A percentile compares a stretch with the other conserved stretches of the same genome.
Evolutionary conservation across 108 stramenopile genomes (phyloP).

Genomic region (Seminavis robusta): DNA sequence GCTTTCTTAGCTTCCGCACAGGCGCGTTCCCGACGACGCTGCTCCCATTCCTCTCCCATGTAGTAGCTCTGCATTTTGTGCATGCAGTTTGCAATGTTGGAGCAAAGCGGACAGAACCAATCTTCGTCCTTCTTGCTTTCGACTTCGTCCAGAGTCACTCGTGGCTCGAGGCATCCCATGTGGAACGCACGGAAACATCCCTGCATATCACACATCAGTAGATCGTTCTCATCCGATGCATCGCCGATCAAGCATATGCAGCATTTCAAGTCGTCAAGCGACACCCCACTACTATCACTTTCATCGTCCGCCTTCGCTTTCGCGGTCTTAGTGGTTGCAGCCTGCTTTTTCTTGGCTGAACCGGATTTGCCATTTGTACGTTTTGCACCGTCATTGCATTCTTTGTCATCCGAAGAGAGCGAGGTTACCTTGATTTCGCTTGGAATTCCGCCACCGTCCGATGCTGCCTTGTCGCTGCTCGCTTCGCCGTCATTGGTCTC

Average conservation of each 20-base stretch:
- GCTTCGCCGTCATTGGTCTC: too few species aligned
- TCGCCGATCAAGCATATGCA: slow-evolving; percentile 61
- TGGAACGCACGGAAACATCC: slow-evolving; percentile 82
- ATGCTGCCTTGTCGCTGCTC: too few species aligned
- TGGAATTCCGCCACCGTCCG: too few species aligned
- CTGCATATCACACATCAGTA: slow-evolving; percentile 40
- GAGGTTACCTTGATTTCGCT: too few species aligned
- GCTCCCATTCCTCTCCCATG: slow-evolving; percentile 52
- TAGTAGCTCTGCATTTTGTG: slow-evolving; percentile 54
- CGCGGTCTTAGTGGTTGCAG: too few species aligned
- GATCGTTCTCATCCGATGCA: slow-evolving; percentile 45
- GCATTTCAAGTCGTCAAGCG: slow-evolving; percentile 69
- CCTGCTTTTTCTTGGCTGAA: slow-evolving; percentile 3
- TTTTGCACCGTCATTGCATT: too few species aligned
- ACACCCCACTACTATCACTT: slow-evolving; percentile 52
- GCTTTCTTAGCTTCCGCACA: too few species aligned
- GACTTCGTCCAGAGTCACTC: slow-evolving; percentile 38
- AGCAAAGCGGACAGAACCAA: slow-evolving; percentile 86
- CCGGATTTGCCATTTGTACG: not conserved
- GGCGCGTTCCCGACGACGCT: not conserved
- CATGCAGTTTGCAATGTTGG: slow-evolving; percentile 32
- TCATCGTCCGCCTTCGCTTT: slow-evolving; percentile 15
- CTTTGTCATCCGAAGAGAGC: not conserved
- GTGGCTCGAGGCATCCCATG: slow-evolving; percentile 71
- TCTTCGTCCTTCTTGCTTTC: slow-evolving; percentile 54